These are phyloP conservation scores for Friedmanniomyces endolithicus DNA, from an alignment of 495 filamentous ascomycete species.

Conservation along the genomic window DNA sequence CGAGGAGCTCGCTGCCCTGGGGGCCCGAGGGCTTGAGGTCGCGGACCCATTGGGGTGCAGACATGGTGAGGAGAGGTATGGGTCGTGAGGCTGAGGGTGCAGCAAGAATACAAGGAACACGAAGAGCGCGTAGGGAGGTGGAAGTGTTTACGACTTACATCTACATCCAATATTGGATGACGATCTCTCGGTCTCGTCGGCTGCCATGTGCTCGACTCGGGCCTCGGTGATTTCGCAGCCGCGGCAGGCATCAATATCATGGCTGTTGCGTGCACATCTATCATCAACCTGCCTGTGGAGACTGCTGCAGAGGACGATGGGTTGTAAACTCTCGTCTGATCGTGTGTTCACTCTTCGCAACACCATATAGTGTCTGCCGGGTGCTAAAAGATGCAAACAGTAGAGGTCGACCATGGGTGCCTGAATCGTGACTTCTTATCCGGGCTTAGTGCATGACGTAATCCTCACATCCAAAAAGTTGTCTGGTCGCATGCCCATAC, in stretches of 20 bases:
- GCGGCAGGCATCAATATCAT: background rate
- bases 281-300: too few species aligned
- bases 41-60: constrained; percentile 51
- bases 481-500: too few species aligned
- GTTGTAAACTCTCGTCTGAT: background rate
- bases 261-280: too few species aligned
- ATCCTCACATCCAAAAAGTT: too few species aligned
- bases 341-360: background rate
- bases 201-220: background rate
- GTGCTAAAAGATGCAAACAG: too few species aligned
- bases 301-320: background rate
- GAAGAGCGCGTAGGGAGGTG: background rate
- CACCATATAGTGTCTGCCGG: background rate
- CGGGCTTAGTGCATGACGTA: background rate
- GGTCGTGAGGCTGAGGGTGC: too few species aligned
- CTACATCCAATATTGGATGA: background rate
- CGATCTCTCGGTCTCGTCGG: background rate
- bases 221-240: background rate
- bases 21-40: constrained; percentile 48
- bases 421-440: background rate
- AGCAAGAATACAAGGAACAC: too few species aligned
- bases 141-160: background rate
- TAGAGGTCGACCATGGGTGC: background rate
- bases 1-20: constrained; percentile 48
- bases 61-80: background rate